These are phyloP conservation scores for Mesembryanthemum crystallinum DNA, from an alignment of 148 eudicot genomes.

Conservation along the genomic window DNA sequence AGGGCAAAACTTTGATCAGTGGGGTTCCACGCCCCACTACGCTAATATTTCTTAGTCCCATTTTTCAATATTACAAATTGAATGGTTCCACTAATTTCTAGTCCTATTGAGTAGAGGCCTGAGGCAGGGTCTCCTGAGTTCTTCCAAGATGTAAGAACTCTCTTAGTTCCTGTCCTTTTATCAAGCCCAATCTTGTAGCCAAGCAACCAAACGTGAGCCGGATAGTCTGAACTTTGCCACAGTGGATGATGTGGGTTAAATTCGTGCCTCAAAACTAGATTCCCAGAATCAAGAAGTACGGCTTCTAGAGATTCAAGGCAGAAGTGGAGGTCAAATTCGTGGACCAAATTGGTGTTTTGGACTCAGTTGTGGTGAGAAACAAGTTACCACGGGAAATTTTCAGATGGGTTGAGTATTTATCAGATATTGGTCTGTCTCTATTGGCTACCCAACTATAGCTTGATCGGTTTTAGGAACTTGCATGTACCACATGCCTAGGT, in stretches of 20 bases:
- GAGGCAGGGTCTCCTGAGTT: constrained; percentile 34
- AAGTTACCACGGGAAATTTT: constrained; percentile 34
- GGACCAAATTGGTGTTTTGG: constrained; percentile 28
- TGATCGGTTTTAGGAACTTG: constrained; percentile 13
- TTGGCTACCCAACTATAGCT: constrained; percentile 49
- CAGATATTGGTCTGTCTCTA: constrained; percentile 33
- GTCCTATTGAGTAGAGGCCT: constrained; percentile 26
- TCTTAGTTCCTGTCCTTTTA: constrained; percentile 20
- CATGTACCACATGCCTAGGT: constrained; percentile 40
- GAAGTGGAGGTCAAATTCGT: constrained; percentile 23
- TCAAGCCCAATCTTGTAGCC: constrained; percentile 28
- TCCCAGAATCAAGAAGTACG: constrained; percentile 36
- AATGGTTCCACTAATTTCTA: constrained; percentile 21
- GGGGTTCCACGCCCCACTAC: constrained; percentile 13
- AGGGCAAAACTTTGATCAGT: constrained; percentile 28
- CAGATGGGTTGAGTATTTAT: constrained; percentile 25
- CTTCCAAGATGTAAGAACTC: constrained; percentile 35
- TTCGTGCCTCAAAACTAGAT: constrained; percentile 37
- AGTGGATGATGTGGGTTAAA: constrained; percentile 12
- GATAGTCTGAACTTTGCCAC: constrained; percentile 41
- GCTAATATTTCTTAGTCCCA: constrained; percentile 27
- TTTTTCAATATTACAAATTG: constrained; percentile 27
- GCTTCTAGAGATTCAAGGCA: constrained; percentile 25
- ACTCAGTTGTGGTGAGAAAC: constrained; percentile 28
- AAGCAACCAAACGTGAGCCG: constrained; percentile 34